Evolutionary conservation across 805 yeast species (phyloP).

Genomic region (Yarrowia sp.): DNA sequence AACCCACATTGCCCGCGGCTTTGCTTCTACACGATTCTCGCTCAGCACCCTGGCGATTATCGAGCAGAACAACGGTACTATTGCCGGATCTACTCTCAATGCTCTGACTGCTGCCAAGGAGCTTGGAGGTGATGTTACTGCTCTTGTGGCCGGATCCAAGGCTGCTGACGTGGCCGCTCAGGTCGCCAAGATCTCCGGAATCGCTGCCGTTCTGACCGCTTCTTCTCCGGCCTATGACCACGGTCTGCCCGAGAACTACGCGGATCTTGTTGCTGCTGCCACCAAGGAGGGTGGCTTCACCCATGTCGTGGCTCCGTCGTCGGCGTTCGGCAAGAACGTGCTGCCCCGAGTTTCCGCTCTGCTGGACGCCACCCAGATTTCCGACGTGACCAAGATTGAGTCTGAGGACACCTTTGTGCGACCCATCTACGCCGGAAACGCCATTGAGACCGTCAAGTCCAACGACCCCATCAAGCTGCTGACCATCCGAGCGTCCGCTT

Average conservation of each 20-base stretch:
- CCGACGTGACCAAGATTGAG: constrained; percentile 71
- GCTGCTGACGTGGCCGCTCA: constrained; percentile 50
- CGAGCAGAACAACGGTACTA: constrained; percentile 53
- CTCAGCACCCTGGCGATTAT: constrained; percentile 64
- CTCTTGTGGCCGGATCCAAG: constrained; percentile 64
- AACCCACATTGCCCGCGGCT: constrained; percentile 20
- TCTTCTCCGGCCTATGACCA: constrained; percentile 57
- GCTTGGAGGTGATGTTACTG: constrained; percentile 62
- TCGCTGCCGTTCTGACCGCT: constrained; percentile 57
- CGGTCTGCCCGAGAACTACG: constrained; percentile 70
- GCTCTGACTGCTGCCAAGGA: constrained; percentile 73
- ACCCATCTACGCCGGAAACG: constrained; percentile 96
- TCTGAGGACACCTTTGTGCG: constrained; percentile 73
- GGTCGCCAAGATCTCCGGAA: constrained; percentile 51
- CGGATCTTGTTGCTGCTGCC: constrained; percentile 59
- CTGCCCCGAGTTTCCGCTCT: constrained; percentile 85
- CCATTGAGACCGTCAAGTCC: constrained; percentile 73
- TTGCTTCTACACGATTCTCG: constrained; percentile 6
- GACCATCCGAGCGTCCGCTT: constrained; percentile 84
- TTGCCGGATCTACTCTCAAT: constrained; percentile 67
- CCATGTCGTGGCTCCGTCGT: constrained; percentile 75
- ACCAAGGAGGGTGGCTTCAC: constrained; percentile 48
- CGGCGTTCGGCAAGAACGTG: constrained; percentile 83
- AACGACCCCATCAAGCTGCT: constrained; percentile 62
- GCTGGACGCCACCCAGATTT: constrained; percentile 80